Conservation (phyloP, 2,329 filamentous ascomycete species). For the Lachnum nothofagi region DNA sequence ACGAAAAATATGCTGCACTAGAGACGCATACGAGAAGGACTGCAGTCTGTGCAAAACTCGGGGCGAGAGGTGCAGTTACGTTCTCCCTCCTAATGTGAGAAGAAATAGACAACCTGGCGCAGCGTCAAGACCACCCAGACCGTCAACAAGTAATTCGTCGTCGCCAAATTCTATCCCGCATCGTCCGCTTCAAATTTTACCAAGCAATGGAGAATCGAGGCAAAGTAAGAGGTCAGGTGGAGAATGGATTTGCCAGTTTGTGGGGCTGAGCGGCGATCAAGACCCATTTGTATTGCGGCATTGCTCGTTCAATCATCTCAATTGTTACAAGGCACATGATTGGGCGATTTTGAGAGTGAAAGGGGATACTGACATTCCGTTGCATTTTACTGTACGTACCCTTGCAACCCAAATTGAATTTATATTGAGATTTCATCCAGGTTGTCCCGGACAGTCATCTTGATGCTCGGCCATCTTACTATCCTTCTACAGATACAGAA, state of each 20-base stretch:
- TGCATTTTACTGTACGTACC: constrained; percentile 22
- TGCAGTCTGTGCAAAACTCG: constrained; percentile 24
- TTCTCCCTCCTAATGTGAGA: constrained; percentile 23
- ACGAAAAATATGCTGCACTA: constrained; percentile 27
- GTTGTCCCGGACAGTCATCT: constrained; percentile 25
- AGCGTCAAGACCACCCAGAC: constrained; percentile 7
- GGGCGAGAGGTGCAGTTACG: constrained; percentile 26
- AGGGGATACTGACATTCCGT: constrained; percentile 18
- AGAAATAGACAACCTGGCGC: constrained; percentile 16
- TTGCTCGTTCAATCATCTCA: constrained; percentile 26
- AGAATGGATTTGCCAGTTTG: constrained; percentile 26
- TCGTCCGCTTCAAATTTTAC: neutral
- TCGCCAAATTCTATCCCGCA: constrained; percentile 12
- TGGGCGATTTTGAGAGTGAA: constrained; percentile 26
- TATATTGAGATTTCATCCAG: constrained; percentile 13
- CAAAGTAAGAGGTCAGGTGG: neutral
- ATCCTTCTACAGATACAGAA: constrained; percentile 23
- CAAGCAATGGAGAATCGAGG: neutral
- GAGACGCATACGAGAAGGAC: constrained; percentile 24
- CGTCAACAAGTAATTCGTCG: constrained; percentile 15
- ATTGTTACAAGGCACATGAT: constrained; percentile 24
- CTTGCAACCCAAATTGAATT: neutral
- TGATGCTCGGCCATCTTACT: constrained; percentile 23
- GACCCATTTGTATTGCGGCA: constrained; percentile 27
- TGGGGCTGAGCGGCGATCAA: constrained; percentile 27